A percentile compares a stretch with the other conserved stretches of the same genome.
Conservation (phyloP, 2,329 filamentous ascomycete genomes). For the Ploettnerulaceae sp. region DNA sequence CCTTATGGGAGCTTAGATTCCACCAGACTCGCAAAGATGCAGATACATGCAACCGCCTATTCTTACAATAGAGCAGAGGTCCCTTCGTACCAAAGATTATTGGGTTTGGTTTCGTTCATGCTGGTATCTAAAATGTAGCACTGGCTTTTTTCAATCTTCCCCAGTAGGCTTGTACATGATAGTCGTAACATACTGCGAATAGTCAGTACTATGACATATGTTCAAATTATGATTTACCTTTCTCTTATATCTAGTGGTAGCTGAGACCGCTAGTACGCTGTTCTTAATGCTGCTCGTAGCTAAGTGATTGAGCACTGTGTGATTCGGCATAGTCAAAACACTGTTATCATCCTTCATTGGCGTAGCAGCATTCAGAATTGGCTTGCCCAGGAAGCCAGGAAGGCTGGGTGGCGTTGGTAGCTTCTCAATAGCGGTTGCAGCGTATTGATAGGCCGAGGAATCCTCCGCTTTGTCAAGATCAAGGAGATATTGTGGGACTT, state of each 20-base stretch:
- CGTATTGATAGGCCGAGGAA: constrained; percentile 66
- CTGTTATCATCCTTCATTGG: constrained; percentile 98
- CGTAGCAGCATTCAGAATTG: constrained; percentile 85
- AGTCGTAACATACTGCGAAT: constrained; percentile 86
- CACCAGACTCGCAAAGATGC: neutral
- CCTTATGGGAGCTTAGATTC: neutral
- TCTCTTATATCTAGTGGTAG: constrained; percentile 93
- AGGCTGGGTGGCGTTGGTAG: constrained; percentile 79
- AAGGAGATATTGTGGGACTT: constrained; percentile 78
- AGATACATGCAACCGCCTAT: neutral
- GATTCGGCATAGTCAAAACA: constrained; percentile 93
- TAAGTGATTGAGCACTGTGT: constrained; percentile 92
- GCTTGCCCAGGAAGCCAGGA: constrained; percentile 88
- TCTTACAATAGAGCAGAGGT: neutral
- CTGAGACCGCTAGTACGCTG: constrained; percentile 88
- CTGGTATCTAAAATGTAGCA: neutral
- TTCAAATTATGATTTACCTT: constrained; percentile 57
- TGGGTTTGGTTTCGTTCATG: neutral
- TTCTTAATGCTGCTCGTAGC: constrained; percentile 98
- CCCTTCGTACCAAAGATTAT: neutral
- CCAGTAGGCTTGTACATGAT: constrained; percentile 87
- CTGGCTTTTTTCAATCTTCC: constrained; percentile 39
- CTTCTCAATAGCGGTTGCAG: constrained; percentile 69
- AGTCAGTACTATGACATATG: constrained; percentile 2
- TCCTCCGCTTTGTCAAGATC: constrained; percentile 87